phyloP scores from a whole-genome alignment of 83 land plant genomes.

The Larix sibirica region DNA sequence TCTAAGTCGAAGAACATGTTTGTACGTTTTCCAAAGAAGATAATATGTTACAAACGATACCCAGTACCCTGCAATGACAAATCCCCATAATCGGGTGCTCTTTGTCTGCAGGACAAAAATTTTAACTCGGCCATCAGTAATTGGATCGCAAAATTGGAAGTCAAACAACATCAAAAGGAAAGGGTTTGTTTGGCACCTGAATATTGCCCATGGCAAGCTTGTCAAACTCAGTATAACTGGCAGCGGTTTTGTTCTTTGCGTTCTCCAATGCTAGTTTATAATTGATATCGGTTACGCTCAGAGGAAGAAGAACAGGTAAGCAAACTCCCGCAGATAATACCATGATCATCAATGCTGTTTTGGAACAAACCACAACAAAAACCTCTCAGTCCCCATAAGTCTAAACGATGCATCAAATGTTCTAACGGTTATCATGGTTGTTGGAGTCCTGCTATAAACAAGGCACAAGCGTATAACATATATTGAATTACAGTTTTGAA shows the following conservation, averaged over 20 bases:
- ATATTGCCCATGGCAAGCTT: constrained; percentile 85
- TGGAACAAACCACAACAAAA: not conserved
- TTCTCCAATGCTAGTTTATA: not conserved
- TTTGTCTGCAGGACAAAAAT: constrained; percentile 19
- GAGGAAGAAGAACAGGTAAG: constrained; percentile 77
- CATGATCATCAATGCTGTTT: constrained; percentile 74
- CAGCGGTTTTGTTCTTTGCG: constrained; percentile 24
- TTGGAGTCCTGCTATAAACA: too few species aligned
- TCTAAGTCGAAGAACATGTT: constrained; percentile 66
- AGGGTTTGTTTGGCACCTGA: constrained; percentile 36
- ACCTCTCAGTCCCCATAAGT: too few species aligned
- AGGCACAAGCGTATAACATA: too few species aligned
- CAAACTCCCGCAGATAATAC: constrained; percentile 55
- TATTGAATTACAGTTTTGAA: too few species aligned
- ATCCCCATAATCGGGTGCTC: constrained; percentile 73
- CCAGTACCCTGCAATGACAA: constrained; percentile 64
- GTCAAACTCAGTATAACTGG: constrained; percentile 60
- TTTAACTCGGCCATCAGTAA: not conserved
- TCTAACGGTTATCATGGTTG: too few species aligned
- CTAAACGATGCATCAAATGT: too few species aligned
- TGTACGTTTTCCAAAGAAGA: constrained; percentile 80
- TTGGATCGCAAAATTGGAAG: not conserved
- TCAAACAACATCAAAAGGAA: not conserved
- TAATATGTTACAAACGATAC: constrained; percentile 63
- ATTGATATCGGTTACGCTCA: constrained; percentile 57